A percentile compares a stretch with the other conserved stretches of the same genome.
Conservation (phyloP, 306 rosid genomes). For the Biancaea sappan region DNA sequence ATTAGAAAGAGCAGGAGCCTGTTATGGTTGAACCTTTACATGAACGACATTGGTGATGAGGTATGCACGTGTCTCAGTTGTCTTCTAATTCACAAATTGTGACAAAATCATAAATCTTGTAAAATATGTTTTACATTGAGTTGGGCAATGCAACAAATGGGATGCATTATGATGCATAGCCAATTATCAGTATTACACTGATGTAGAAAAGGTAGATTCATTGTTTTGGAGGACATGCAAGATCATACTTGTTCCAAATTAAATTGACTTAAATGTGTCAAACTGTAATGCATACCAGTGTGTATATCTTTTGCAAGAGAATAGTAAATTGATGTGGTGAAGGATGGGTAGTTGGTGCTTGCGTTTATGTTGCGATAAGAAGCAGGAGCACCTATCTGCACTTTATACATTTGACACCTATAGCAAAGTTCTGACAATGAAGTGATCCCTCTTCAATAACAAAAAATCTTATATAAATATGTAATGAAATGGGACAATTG, state of each 20-base stretch:
- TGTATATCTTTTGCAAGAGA: conserved; percentile 20
- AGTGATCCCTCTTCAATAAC: not conserved
- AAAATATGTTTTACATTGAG: conserved; percentile 5
- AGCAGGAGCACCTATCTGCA: not conserved
- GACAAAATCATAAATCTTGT: conserved; percentile 25
- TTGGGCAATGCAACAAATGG: conserved; percentile 14
- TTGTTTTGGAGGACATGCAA: not conserved
- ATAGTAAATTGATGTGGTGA: conserved; percentile 13
- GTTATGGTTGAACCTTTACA: conserved; percentile 79
- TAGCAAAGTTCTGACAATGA: not conserved
- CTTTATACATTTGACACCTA: not conserved
- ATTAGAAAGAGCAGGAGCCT: conserved; percentile 73
- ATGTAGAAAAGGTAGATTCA: conserved; percentile 18
- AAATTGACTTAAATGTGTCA: conserved; percentile 25
- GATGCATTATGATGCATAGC: conserved; percentile 13
- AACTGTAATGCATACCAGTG: conserved; percentile 2
- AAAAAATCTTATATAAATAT: not conserved
- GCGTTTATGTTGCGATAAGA: not conserved
- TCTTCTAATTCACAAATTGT: conserved; percentile 14
- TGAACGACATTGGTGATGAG: conserved; percentile 98
- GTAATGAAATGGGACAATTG: not conserved
- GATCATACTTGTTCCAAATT: not conserved
- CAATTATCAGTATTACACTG: not conserved
- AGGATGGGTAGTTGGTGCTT: conserved; percentile 8
- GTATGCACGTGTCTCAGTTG: conserved; percentile 47